Conservation (phyloP, 2,329 filamentous ascomycete species). For the Domatiomyces catenatus region DNA sequence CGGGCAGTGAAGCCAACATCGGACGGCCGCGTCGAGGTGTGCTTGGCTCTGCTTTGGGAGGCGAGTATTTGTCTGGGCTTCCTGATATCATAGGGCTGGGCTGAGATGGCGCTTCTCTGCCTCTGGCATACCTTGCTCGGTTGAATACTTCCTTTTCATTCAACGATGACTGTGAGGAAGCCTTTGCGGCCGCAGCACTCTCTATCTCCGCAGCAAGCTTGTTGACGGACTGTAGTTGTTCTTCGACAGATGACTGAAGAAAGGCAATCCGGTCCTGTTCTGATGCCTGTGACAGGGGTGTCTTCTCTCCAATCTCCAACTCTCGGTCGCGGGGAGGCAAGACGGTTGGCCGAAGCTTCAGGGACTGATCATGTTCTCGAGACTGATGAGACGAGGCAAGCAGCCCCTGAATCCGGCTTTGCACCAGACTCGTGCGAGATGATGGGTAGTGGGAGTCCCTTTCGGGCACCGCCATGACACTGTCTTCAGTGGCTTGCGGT, state of each 20-base stretch:
- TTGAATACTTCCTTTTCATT: conserved; percentile 1
- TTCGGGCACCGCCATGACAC: not conserved
- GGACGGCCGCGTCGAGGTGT: conserved; percentile 9
- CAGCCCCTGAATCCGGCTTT: conserved; percentile 11
- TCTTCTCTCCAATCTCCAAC: conserved; percentile 4
- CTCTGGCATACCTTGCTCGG: not conserved
- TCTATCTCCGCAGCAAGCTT: conserved; percentile 1
- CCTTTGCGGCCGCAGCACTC: conserved; percentile 4
- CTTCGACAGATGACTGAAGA: conserved; percentile 10
- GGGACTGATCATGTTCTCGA: conserved; percentile 7
- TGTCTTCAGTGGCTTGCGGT: conserved; percentile 4
- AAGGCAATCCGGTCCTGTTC: not conserved
- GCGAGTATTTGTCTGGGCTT: not conserved
- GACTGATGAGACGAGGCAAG: conserved; percentile 9
- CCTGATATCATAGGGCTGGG: not conserved
- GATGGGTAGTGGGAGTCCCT: conserved; percentile 5
- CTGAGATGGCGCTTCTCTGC: not conserved
- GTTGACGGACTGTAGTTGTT: conserved; percentile 7
- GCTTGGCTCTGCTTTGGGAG: conserved; percentile 7
- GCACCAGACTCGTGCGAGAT: conserved; percentile 8
- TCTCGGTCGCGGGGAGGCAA: not conserved
- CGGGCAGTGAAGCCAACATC: conserved; percentile 4
- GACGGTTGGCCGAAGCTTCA: not conserved
- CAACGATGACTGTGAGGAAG: conserved; percentile 2
- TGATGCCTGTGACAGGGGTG: conserved; percentile 7